Percentiles rank a stretch among this genome's conserved stretches.
phyloP scores from a whole-genome alignment of 2,329 filamentous ascomycete species.

The Periglandula ipomoeae region DNA sequence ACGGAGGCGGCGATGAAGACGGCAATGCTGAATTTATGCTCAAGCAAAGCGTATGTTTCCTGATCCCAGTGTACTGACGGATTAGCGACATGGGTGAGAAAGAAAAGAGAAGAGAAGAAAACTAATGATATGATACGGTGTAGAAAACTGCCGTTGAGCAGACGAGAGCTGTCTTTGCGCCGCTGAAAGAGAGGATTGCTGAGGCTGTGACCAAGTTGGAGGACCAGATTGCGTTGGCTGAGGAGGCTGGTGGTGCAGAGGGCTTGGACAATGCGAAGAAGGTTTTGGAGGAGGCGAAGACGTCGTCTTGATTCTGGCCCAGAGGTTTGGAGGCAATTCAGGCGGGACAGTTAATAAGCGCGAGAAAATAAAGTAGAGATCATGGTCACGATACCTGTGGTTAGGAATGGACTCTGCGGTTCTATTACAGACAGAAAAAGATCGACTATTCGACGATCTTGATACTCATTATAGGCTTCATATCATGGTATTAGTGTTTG shows the following conservation, averaged over 20 bases:
- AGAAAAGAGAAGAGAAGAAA: too few relatives aligned
- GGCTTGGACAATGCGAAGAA: conserved; percentile 49
- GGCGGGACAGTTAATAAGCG: too few relatives aligned
- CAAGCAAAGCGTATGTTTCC: conserved; percentile 68
- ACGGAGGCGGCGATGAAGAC: conserved; percentile 44
- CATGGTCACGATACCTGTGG: neutral
- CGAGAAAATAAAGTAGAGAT: neutral
- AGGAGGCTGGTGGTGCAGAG: conserved; percentile 32
- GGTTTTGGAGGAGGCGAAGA: conserved; percentile 41
- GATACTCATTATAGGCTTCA: neutral
- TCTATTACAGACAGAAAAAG: neutral
- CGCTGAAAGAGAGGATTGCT: conserved; percentile 60
- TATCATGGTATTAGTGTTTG: neutral
- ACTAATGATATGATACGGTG: too few relatives aligned
- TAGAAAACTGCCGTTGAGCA: conserved; percentile 77
- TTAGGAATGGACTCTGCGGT: neutral
- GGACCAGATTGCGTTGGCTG: conserved; percentile 55
- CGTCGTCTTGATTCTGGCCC: conserved; percentile 1
- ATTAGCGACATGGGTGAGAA: too few relatives aligned
- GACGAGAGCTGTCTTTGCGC: conserved; percentile 73
- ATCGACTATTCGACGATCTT: neutral
- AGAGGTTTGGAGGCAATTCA: too few relatives aligned
- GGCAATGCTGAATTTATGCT: conserved; percentile 71
- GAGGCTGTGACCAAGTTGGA: conserved; percentile 66
- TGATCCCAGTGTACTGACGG: too few relatives aligned